phyloP scores from a whole-genome alignment of 164 flowering plant genomes.

The Saururus chinensis region DNA sequence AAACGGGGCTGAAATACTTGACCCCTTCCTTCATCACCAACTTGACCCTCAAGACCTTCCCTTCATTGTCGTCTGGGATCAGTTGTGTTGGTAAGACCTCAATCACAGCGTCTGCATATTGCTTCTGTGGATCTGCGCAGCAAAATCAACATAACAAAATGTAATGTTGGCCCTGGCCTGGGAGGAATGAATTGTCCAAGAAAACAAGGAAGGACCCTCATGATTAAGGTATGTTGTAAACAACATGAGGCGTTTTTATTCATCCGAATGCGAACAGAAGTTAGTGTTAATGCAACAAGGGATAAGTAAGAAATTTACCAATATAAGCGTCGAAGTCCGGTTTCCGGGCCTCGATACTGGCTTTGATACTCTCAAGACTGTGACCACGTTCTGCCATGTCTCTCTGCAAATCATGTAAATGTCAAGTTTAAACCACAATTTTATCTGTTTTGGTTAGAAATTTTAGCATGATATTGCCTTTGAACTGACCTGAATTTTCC shows the following conservation, averaged over 20 bases:
- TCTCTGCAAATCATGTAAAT: slow-evolving; percentile 37
- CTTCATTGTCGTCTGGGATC: slow-evolving; percentile 85
- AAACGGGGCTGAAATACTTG: slow-evolving; percentile 72
- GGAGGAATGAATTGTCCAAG: too few species aligned
- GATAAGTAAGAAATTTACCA: slow-evolving; percentile 31
- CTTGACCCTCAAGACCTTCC: slow-evolving; percentile 79
- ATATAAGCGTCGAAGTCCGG: slow-evolving; percentile 97
- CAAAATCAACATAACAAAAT: slow-evolving; percentile 2
- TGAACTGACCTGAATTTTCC: slow-evolving; percentile 87
- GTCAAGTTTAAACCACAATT: not conserved
- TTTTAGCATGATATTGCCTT: not conserved
- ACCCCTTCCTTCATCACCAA: slow-evolving; percentile 92
- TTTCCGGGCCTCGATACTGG: slow-evolving; percentile 95
- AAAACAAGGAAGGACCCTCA: too few species aligned
- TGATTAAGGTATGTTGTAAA: too few species aligned
- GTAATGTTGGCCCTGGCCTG: too few species aligned
- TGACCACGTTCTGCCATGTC: slow-evolving; percentile 99
- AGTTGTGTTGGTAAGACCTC: slow-evolving; percentile 90
- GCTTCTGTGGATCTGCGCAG: slow-evolving; percentile 86
- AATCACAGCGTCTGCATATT: slow-evolving; percentile 92
- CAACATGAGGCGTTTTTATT: too few species aligned
- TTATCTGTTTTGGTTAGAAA: not conserved
- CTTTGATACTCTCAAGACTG: slow-evolving; percentile 95
- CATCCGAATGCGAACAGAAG: not conserved
- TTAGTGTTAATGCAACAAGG: not conserved